Base-by-base conservation (phyloP, 1,139 yeast species). In the Spathaspora sp. region DNA sequence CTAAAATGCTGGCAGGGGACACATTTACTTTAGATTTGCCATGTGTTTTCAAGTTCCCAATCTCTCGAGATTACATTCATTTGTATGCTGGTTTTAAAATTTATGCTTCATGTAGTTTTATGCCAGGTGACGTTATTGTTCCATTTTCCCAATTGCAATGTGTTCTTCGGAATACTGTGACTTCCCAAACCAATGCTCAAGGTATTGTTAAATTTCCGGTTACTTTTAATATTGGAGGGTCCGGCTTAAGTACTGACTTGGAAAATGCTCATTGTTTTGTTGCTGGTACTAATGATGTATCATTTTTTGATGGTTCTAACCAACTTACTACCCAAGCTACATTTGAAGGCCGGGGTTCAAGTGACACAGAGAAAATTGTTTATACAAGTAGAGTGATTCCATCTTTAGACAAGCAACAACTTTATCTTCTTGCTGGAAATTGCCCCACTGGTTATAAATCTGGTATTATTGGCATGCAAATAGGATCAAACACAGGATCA, bases 301-400 rank as follows among this genome's bases (percentile, higher is more conserved):
- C 59, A 3, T 68, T 64, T 53, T 48, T 39, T 7, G 72, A 67
- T 51, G 74, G 74, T 15, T 43, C 41, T 16, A 61, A 54, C n/a
- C 13, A 46, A 13, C 38, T 67, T 10, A 39, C 60, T 5, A 54
- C 51, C n/a, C 42, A 50, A 4, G 61, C 58, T 2, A 43, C 38
- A 24, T 63, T 63, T 43, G 37, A 38, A 15, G 49, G 50, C 3
- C n/a, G n/a, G 54, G 50, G 10, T 16, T 46, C 11, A 16, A 13
- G 11, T n/a, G 8, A 7, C 24, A 41, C 29, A 36, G 47, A 18
- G 16, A 29, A 17, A 13, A 16, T 1, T 46, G 53, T 42, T 37
- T 39, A 18, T 16, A 45, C 37, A 50, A 60, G 36, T n/a, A n/a
- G n/a, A n/a, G 39, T 38, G 1, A 39, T 59, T 33, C 66, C 67